phyloP scores from a whole-genome alignment of 345 rosid genomes.

The Acer yangbiense region DNA sequence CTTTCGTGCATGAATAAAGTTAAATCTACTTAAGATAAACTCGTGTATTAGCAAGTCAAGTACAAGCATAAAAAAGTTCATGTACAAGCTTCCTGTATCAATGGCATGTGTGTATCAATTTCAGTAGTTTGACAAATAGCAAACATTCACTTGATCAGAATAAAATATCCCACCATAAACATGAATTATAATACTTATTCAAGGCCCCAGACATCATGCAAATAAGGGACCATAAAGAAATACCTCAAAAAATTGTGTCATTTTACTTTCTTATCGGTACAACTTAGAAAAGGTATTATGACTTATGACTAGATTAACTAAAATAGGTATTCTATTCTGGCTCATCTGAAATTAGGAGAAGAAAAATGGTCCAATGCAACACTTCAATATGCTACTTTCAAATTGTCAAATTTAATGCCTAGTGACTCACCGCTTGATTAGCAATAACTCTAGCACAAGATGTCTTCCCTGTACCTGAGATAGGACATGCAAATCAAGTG shows the following conservation, averaged over 20 bases:
- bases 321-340: neutral
- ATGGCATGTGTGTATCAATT: neutral
- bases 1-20: too few relatives aligned
- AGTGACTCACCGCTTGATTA: slow-evolving; percentile 73
- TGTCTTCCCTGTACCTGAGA: slow-evolving; percentile 94
- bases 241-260: neutral
- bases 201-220: neutral
- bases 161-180: neutral
- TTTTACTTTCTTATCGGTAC: neutral
- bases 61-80: neutral
- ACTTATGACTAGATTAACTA: neutral
- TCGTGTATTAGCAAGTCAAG: neutral
- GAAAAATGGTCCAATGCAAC: neutral
- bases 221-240: neutral
- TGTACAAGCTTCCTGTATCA: neutral
- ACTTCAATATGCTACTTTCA: neutral
- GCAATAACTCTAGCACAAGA: slow-evolving; percentile 95
- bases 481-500: slow-evolving; percentile 12
- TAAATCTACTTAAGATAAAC: neutral
- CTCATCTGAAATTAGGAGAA: neutral
- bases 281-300: neutral
- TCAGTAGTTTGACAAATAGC: neutral
- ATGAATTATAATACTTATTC: neutral
- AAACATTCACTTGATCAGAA: neutral
- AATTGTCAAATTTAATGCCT: slow-evolving; percentile 10